Evolutionary conservation across 2,329 filamentous ascomycete species (phyloP).

Genomic region (Blumeria hordei): DNA sequence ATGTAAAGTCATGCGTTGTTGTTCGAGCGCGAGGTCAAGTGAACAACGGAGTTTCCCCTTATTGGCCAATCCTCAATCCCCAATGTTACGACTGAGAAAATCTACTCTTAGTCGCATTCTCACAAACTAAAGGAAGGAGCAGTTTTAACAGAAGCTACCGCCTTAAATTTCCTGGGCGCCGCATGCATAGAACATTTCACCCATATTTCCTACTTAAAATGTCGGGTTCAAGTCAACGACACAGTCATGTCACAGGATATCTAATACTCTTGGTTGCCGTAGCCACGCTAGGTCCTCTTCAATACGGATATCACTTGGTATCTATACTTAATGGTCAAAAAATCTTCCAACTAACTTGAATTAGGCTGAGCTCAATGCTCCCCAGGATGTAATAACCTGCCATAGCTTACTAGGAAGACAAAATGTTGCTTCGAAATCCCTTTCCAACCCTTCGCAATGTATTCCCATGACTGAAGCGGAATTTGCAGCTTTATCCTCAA

Average conservation of each 20-base stretch:
- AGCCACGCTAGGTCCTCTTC: slow-evolving; percentile 64
- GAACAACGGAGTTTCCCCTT: too few relatives aligned
- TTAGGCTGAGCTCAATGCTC: slow-evolving; percentile 83
- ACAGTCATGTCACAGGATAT: slow-evolving; percentile 39
- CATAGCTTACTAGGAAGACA: slow-evolving; percentile 29
- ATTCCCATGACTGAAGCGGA: slow-evolving; percentile 66
- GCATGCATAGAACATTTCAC: neutral
- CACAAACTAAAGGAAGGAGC: neutral
- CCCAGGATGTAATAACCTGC: slow-evolving; percentile 82
- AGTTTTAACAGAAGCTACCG: neutral
- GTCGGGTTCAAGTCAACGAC: neutral
- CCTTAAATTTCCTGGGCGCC: neutral
- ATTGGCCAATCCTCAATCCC: neutral
- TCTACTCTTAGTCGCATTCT: neutral
- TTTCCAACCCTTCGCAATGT: slow-evolving; percentile 39
- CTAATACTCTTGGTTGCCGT: slow-evolving; percentile 53
- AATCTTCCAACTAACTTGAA: slow-evolving; percentile 1
- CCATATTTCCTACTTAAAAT: neutral
- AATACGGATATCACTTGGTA: slow-evolving; percentile 89
- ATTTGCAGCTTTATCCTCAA: slow-evolving; percentile 69
- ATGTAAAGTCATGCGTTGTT: too few relatives aligned
- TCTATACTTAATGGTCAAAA: neutral
- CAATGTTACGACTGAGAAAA: neutral
- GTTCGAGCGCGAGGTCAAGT: too few relatives aligned
- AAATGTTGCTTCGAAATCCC: slow-evolving; percentile 6